phyloP scores from a whole-genome alignment of 2,329 filamentous ascomycete species.

The Colletotrichum agaves region DNA sequence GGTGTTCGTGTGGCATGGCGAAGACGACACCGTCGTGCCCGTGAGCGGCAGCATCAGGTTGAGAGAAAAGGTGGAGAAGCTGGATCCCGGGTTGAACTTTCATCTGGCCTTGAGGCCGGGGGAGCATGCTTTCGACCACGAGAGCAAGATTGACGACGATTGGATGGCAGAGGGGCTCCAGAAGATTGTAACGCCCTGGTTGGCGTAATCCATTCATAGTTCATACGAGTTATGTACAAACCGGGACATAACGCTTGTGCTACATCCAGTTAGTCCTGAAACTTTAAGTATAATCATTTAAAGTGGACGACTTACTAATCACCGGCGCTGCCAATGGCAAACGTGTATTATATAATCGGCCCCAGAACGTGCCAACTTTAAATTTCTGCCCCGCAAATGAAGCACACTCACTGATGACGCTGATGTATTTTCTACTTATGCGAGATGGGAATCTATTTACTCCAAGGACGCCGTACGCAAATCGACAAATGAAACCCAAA shows the following conservation, averaged over 20 bases:
- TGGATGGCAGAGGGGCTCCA: conserved; percentile 10
- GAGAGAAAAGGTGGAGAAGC: neutral
- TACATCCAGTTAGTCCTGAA: too few species aligned
- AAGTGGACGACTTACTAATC: too few species aligned
- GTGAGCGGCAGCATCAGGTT: neutral
- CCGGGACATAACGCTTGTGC: too few species aligned
- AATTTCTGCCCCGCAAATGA: too few species aligned
- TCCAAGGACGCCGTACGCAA: neutral
- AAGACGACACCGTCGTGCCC: conserved; percentile 13
- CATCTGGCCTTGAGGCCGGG: conserved; percentile 2
- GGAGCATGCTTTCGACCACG: conserved; percentile 19
- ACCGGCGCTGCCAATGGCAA: too few species aligned
- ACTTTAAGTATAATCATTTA: too few species aligned
- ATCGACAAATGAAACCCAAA: neutral
- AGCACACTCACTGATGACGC: too few species aligned
- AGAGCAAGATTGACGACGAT: conserved; percentile 11
- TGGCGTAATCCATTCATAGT: neutral
- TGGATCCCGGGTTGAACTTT: conserved; percentile 8
- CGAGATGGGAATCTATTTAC: too few species aligned
- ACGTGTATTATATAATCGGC: too few species aligned
- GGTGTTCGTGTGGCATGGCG: conserved; percentile 27
- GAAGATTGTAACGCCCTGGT: conserved; percentile 4
- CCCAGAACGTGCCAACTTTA: too few species aligned
- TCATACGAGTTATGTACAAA: too few species aligned
- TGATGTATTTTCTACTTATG: too few species aligned